A percentile compares a stretch with the other conserved stretches of the same genome.
These are phyloP conservation scores for Phytopythium cucurbitacearum DNA, from an alignment of 352 stramenopile species.

Conservation along the genomic window DNA sequence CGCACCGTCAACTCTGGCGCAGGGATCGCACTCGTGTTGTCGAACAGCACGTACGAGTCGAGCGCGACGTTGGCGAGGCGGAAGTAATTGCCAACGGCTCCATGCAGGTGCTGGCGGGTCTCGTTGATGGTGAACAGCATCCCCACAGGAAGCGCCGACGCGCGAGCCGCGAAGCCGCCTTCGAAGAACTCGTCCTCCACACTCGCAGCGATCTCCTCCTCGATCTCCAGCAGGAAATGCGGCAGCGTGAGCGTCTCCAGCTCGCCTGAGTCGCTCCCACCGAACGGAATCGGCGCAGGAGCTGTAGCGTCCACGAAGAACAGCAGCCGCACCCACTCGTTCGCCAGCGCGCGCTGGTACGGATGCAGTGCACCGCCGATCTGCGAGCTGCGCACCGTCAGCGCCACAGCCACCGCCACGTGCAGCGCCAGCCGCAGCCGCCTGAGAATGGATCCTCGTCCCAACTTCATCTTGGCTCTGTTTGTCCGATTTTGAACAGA, in stretches of 20 bases:
- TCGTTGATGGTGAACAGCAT: constrained; percentile 73
- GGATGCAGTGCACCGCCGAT: constrained; percentile 46
- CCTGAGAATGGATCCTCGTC: too few relatives aligned
- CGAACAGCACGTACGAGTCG: constrained; percentile 39
- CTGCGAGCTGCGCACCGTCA: constrained; percentile 43
- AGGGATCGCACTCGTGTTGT: constrained; percentile 20
- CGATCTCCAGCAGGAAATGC: constrained; percentile 58
- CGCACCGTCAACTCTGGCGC: constrained; percentile 50
- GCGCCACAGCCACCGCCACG: constrained; percentile 26
- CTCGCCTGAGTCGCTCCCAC: constrained; percentile 4
- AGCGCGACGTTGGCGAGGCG: constrained; percentile 45
- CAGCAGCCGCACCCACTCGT: constrained; percentile 65
- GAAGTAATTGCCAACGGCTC: constrained; percentile 60
- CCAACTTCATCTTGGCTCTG: too few relatives aligned
- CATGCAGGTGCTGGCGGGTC: constrained; percentile 63
- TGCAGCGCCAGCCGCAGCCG: constrained; percentile 34
- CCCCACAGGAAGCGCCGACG: constrained; percentile 54
- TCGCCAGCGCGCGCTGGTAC: constrained; percentile 54
- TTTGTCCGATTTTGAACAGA: too few relatives aligned
- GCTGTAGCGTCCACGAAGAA: constrained; percentile 58
- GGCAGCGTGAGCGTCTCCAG: constrained; percentile 38
- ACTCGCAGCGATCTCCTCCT: constrained; percentile 64
- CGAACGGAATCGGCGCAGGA: constrained; percentile 5
- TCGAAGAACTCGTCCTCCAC: constrained; percentile 60
- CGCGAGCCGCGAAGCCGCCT: constrained; percentile 39